Percentiles rank a stretch among this genome's conserved stretches.
phyloP scores from a whole-genome alignment of 1,284 basidiomycete genomes.

The Austropuccinia psidii region DNA sequence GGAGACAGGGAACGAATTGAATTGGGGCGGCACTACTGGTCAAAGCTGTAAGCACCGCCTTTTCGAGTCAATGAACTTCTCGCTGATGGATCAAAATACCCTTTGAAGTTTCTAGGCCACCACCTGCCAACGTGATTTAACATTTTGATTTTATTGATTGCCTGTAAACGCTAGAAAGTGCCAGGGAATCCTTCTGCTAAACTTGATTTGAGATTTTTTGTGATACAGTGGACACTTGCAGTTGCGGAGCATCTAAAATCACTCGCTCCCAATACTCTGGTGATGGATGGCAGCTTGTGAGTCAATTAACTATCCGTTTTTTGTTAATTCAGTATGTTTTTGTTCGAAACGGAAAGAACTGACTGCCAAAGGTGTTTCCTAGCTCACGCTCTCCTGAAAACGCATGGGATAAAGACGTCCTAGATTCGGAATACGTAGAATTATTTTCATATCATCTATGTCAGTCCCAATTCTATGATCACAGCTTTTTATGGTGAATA shows the following conservation, averaged over 20 bases:
- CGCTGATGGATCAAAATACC: background rate
- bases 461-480: too few relatives aligned
- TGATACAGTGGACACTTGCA: slow-evolving; percentile 27
- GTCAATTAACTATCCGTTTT: background rate
- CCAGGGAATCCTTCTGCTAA: background rate
- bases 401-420: slow-evolving; percentile 26
- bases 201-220: background rate
- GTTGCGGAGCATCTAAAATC: slow-evolving; percentile 30
- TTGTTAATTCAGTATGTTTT: background rate
- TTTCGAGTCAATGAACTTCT: too few relatives aligned
- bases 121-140: slow-evolving; percentile 14
- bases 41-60: background rate
- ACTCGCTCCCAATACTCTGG: slow-evolving; percentile 29
- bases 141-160: background rate
- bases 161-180: background rate
- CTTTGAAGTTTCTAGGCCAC: slow-evolving; percentile 2
- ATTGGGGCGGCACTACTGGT: slow-evolving; percentile 2
- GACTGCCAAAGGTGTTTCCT: background rate
- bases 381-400: slow-evolving; percentile 6
- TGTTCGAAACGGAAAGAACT: background rate
- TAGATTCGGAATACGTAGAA: slow-evolving; percentile 26
- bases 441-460: slow-evolving; percentile 29
- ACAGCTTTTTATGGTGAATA: too few relatives aligned
- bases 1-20: slow-evolving; percentile 35
- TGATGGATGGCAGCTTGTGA: slow-evolving; percentile 37